phyloP scores from a whole-genome alignment of 2,329 filamentous ascomycete species.

The Cladosporium sphaerospermum region DNA sequence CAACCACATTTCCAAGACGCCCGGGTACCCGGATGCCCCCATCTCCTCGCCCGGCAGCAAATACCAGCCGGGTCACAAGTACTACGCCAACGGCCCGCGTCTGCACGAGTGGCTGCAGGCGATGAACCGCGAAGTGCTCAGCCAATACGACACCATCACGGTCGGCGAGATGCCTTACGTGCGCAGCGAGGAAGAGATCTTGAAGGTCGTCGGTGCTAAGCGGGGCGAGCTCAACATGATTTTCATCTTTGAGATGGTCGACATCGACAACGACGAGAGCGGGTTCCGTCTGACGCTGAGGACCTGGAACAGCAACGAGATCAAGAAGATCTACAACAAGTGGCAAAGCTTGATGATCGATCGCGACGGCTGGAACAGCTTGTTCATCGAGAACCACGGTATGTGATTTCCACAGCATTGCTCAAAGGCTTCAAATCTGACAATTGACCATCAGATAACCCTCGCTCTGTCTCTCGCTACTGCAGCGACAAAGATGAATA shows the following conservation, averaged over 20 bases:
- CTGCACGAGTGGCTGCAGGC: conserved; percentile 53
- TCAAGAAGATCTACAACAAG: conserved; percentile 24
- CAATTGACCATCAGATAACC: conserved; percentile 29
- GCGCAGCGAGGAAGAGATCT: conserved; percentile 38
- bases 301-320: conserved; percentile 33
- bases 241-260: conserved; percentile 43
- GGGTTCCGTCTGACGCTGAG: conserved; percentile 32
- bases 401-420: neutral
- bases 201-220: conserved; percentile 37
- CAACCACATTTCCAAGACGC: conserved; percentile 43
- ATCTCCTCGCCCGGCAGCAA: conserved; percentile 35
- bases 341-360: conserved; percentile 47
- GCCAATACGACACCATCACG: conserved; percentile 53
- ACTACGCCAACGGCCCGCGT: conserved; percentile 52
- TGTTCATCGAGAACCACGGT: conserved; percentile 51
- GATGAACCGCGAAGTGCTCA: conserved; percentile 47
- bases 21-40: conserved; percentile 37
- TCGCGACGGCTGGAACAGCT: conserved; percentile 44
- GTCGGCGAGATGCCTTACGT: conserved; percentile 57
- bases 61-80: conserved; percentile 44
- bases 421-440: neutral
- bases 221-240: conserved; percentile 43
- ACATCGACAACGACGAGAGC: conserved; percentile 32
- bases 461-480: conserved; percentile 44
- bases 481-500: conserved; percentile 42